A percentile compares a stretch with the other conserved stretches of the same genome.
phyloP scores from a whole-genome alignment of 2,329 filamentous ascomycete species.

The Sarocladium oryzae region DNA sequence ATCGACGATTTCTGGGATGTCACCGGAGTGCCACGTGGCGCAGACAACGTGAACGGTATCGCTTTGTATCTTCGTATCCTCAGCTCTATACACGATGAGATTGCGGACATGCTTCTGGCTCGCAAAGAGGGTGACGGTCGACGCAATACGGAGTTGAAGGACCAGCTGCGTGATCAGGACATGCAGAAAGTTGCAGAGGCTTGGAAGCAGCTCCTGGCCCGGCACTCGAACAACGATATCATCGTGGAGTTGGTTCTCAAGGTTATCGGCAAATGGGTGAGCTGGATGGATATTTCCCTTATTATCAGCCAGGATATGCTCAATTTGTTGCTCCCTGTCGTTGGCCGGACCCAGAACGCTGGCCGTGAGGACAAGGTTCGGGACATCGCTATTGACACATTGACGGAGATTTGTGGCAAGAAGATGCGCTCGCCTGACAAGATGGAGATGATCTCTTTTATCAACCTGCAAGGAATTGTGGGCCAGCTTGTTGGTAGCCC shows the following conservation, averaged over 20 bases:
- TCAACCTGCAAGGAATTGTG: constrained; percentile 81
- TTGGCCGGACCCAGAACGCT: constrained; percentile 62
- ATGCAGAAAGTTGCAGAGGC: constrained; percentile 81
- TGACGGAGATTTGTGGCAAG: constrained; percentile 94
- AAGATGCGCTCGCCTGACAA: constrained; percentile 96
- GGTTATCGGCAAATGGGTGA: constrained; percentile 94
- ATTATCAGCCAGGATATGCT: constrained; percentile 89
- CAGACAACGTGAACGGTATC: constrained; percentile 68
- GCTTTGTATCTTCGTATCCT: constrained; percentile 85
- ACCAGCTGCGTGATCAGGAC: constrained; percentile 78
- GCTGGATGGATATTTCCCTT: constrained; percentile 95
- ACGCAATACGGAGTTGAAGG: constrained; percentile 84
- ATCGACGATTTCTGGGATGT: constrained; percentile 83
- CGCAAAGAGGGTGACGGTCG: constrained; percentile 73
- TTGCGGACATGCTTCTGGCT: constrained; percentile 83
- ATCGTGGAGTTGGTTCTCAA: constrained; percentile 84
- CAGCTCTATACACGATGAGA: constrained; percentile 90
- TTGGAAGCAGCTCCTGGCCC: constrained; percentile 83
- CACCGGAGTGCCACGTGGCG: constrained; percentile 56
- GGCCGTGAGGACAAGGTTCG: constrained; percentile 76
- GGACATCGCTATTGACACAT: constrained; percentile 86
- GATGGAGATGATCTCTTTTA: constrained; percentile 84
- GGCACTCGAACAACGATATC: constrained; percentile 65
- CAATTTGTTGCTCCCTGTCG: constrained; percentile 74
- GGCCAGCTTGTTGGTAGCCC: constrained; percentile 79